Conservation (phyloP, 179 eudicot genomes). For the Kewa caespitosa region DNA sequence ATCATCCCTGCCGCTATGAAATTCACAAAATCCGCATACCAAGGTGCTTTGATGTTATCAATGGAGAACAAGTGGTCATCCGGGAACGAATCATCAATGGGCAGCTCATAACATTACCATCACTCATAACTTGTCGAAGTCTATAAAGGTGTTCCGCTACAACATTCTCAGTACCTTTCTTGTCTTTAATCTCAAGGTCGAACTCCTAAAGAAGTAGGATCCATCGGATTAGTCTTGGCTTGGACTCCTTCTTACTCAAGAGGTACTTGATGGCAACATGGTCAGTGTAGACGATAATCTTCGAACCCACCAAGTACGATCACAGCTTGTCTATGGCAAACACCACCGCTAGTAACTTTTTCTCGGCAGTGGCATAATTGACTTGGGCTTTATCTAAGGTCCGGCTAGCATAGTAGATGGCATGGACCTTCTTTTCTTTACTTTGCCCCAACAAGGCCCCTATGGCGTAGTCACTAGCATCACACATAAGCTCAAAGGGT, state of each 20-base stretch:
- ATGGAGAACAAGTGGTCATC: neutral
- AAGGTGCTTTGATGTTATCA: neutral
- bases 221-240: neutral
- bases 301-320: too few relatives aligned
- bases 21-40: neutral
- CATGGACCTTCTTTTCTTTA: neutral
- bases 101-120: neutral
- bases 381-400: neutral
- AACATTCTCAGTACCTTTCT: neutral
- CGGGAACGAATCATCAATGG: neutral
- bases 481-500: neutral
- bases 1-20: neutral
- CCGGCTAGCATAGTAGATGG: neutral
- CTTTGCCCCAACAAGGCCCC: neutral
- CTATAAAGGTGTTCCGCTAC: neutral
- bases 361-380: neutral
- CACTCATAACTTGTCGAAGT: neutral
- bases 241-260: neutral
- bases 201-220: neutral
- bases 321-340: neutral
- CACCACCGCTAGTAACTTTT: neutral
- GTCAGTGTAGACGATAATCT: too few relatives aligned
- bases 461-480: neutral
- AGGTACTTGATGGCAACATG: too few relatives aligned
- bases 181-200: neutral